Evolutionary conservation across 225 moss, liverwort and hornwort genomes (phyloP).

Genomic region (Polytrichum commune): DNA sequence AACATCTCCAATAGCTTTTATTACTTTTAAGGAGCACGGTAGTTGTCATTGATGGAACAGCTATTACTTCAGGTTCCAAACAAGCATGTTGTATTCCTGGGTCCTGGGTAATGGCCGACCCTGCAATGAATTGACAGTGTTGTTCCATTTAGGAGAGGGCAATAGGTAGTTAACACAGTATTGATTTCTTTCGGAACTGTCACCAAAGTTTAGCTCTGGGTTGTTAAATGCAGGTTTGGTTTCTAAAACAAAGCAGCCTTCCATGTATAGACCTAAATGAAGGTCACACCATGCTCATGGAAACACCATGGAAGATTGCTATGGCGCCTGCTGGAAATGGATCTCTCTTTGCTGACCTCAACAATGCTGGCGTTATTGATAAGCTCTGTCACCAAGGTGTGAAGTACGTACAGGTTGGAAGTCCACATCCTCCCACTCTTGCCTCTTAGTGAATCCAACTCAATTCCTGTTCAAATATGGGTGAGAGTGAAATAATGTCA

Average conservation of each 20-base stretch:
- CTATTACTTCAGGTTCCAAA: too few species aligned
- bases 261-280: slow-evolving; percentile 71
- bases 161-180: too few species aligned
- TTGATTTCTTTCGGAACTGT: too few species aligned
- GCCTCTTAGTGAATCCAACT: background rate
- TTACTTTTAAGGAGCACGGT: too few species aligned
- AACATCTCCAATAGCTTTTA: too few species aligned
- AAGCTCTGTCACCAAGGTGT: slow-evolving; percentile 62
- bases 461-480: background rate
- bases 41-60: too few species aligned
- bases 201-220: too few species aligned
- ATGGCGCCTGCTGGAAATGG: slow-evolving; percentile 94
- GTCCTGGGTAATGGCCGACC: too few species aligned
- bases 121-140: too few species aligned
- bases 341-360: slow-evolving; percentile 67
- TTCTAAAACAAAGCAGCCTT: slow-evolving; percentile 88
- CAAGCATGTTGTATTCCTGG: too few species aligned
- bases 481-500: background rate
- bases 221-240: slow-evolving; percentile 69
- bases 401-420: slow-evolving; percentile 76
- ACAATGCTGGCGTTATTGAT: slow-evolving; percentile 48
- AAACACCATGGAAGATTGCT: slow-evolving; percentile 84
- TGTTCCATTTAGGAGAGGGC: too few species aligned
- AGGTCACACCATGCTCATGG: slow-evolving; percentile 79
- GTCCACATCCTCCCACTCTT: background rate